Conservation (phyloP, 1,139 yeast genomes). For the Blastobotrys petasosporus region DNA sequence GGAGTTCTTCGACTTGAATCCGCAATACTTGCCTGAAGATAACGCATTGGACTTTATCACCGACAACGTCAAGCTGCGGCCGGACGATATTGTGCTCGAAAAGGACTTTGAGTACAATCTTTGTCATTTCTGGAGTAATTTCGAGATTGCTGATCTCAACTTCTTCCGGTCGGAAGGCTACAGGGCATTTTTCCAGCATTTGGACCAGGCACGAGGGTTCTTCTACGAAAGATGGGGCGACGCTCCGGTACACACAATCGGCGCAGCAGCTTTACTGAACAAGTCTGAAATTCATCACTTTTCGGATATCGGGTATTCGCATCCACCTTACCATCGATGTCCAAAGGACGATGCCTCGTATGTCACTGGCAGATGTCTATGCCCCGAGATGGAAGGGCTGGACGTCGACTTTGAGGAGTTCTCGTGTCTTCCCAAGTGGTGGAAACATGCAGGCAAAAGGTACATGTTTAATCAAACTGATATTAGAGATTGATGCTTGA, state of each 20-base stretch:
- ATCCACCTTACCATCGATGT: conserved; percentile 76
- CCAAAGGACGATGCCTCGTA: conserved; percentile 53
- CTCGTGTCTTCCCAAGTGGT: conserved; percentile 82
- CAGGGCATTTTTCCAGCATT: conserved; percentile 56
- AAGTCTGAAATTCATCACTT: conserved; percentile 73
- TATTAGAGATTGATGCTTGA: too few relatives aligned
- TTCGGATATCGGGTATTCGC: conserved; percentile 85
- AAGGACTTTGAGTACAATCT: conserved; percentile 58
- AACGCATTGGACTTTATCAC: conserved; percentile 67
- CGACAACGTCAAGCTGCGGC: conserved; percentile 40
- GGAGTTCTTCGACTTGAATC: conserved; percentile 53
- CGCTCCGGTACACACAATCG: conserved; percentile 93
- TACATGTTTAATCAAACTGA: conserved; percentile 25
- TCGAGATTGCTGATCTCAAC: conserved; percentile 77
- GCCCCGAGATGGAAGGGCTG: conserved; percentile 42
- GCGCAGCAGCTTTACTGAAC: conserved; percentile 59
- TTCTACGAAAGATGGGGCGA: conserved; percentile 94
- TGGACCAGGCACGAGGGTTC: conserved; percentile 76
- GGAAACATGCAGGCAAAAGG: conserved; percentile 48
- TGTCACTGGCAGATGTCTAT: conserved; percentile 59
- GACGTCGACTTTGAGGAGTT: conserved; percentile 55
- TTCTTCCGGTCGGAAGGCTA: conserved; percentile 74
- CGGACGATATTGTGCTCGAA: conserved; percentile 36
- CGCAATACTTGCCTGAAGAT: conserved; percentile 50
- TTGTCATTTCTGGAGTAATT: conserved; percentile 95